Evolutionary conservation across 176 grass and related monocot genomes (phyloP).

Genomic region (Avena sativa): DNA sequence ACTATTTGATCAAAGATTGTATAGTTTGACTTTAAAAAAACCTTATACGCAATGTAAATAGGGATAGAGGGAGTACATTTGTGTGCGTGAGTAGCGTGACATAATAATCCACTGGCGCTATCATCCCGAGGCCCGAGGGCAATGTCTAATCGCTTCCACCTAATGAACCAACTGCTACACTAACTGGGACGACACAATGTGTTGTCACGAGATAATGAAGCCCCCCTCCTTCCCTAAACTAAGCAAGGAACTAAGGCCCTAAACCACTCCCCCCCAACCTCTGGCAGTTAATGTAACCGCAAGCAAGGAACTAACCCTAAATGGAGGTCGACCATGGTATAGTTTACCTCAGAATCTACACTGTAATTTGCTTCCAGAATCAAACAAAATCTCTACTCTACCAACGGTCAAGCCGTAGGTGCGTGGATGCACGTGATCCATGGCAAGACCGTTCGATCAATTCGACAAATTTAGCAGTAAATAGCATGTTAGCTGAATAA

Average conservation of each 20-base stretch:
- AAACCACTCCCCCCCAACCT: constrained; percentile 33
- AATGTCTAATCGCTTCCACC: constrained; percentile 8
- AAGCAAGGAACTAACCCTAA: background rate
- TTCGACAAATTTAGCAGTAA: background rate
- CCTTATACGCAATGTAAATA: no score
- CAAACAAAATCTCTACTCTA: background rate
- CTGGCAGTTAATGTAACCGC: background rate
- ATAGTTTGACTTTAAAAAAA: no score
- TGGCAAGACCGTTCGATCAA: background rate
- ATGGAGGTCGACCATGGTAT: background rate
- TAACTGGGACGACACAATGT: background rate
- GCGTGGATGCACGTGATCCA: background rate
- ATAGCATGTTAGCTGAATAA: background rate
- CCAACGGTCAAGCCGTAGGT: background rate
- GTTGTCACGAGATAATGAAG: background rate
- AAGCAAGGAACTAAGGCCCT: no score
- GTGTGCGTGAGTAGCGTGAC: background rate
- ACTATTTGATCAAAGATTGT: no score
- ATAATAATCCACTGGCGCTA: constrained; percentile 16
- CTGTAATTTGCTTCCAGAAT: background rate
- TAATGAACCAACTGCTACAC: constrained; percentile 55
- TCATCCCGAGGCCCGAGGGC: background rate
- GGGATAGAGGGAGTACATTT: no score
- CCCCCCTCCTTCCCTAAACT: background rate
- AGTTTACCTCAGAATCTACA: background rate